Evolutionary conservation across 1,284 basidiomycete genomes (phyloP).

Genomic region (Malassezia obtusa): DNA sequence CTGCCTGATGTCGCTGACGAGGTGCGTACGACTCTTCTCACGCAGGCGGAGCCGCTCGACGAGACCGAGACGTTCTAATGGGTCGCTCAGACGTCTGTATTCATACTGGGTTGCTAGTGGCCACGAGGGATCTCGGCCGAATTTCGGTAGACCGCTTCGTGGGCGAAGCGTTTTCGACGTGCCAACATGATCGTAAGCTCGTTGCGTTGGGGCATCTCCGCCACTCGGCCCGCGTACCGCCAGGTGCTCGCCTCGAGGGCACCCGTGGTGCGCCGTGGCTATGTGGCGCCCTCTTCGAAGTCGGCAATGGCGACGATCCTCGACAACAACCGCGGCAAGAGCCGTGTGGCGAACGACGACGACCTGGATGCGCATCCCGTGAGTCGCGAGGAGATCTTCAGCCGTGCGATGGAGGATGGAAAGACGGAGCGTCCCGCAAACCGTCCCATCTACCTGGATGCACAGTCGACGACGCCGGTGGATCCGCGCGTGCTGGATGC

Average conservation of each 20-base stretch:
- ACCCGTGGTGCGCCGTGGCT: background rate
- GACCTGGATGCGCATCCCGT: background rate
- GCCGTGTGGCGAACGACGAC: slow-evolving; percentile 2
- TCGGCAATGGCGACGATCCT: background rate
- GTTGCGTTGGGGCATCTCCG: slow-evolving; percentile 6
- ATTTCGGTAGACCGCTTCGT: background rate
- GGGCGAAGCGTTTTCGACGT: background rate
- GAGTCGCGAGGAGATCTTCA: background rate
- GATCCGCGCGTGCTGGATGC: slow-evolving; percentile 94
- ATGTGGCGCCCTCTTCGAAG: slow-evolving; percentile 1
- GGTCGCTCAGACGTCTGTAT: background rate
- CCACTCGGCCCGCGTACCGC: background rate
- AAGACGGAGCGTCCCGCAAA: slow-evolving; percentile 22
- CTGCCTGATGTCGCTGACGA: slow-evolving; percentile 32
- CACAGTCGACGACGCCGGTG: slow-evolving; percentile 74
- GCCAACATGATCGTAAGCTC: slow-evolving; percentile 6
- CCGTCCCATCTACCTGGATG: slow-evolving; percentile 46
- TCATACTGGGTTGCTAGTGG: background rate
- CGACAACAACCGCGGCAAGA: background rate
- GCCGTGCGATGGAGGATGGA: background rate
- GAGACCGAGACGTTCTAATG: slow-evolving; percentile 14
- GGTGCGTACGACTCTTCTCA: slow-evolving; percentile 1
- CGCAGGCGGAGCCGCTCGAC: slow-evolving; percentile 9
- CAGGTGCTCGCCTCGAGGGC: background rate
- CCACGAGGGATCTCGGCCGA: background rate